A percentile compares a stretch with the other conserved stretches of the same genome.
Conservation (phyloP, 2,329 filamentous ascomycete species). For the Cercospora canescens region DNA sequence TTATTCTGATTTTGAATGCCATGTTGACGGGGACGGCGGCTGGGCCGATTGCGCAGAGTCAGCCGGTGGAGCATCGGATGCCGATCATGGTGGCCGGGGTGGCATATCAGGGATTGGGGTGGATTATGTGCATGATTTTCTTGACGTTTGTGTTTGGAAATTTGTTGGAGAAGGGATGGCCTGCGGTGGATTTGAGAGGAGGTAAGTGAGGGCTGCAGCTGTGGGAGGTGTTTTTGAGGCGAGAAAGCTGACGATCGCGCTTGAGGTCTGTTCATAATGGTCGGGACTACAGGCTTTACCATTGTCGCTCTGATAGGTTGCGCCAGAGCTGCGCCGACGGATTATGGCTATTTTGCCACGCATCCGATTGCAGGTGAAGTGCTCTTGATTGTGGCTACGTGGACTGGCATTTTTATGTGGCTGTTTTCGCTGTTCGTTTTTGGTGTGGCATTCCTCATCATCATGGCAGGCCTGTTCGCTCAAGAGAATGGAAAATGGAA, state of each 20-base stretch:
- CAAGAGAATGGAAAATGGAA: conserved; percentile 19
- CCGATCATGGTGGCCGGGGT: conserved; percentile 48
- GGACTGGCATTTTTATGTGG: conserved; percentile 49
- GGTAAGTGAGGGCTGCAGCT: conserved; percentile 25
- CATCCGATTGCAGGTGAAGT: conserved; percentile 27
- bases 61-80: conserved; percentile 36
- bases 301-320: conserved; percentile 30
- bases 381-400: conserved; percentile 28
- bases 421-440: conserved; percentile 51
- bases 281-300: conserved; percentile 42
- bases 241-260: neutral
- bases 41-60: conserved; percentile 21
- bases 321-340: conserved; percentile 22
- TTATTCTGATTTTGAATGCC: conserved; percentile 23
- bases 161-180: conserved; percentile 46
- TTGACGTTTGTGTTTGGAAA: conserved; percentile 44
- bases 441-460: conserved; percentile 21
- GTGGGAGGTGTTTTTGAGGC: neutral
- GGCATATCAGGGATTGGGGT: conserved; percentile 48
- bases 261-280: conserved; percentile 50
- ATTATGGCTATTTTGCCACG: conserved; percentile 29
- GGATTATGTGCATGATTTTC: conserved; percentile 42
- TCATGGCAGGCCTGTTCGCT: conserved; percentile 12
- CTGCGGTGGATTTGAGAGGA: conserved; percentile 39
- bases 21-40: conserved; percentile 28